Evolutionary conservation across 768 basidiomycete genomes (phyloP).

Genomic region (Mycena leptocephala): DNA sequence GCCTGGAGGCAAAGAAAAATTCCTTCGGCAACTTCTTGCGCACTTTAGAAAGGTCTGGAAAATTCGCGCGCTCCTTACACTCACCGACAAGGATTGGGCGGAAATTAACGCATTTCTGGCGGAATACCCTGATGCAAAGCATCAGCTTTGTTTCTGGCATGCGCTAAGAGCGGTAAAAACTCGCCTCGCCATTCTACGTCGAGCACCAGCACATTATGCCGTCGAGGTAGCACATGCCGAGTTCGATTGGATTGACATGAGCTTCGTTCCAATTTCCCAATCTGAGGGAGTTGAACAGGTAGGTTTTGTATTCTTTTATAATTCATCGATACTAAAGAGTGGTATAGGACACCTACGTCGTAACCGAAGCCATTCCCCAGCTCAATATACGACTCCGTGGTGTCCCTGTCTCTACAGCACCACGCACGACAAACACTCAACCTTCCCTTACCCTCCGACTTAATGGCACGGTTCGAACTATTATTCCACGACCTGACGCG

Average conservation of each 20-base stretch:
- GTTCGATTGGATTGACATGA: constrained; percentile 44
- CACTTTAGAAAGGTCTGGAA: constrained; percentile 41
- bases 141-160: constrained; percentile 54
- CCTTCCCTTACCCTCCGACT: neutral
- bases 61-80: neutral
- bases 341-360: constrained; percentile 29
- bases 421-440: neutral
- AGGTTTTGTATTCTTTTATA: neutral
- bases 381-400: neutral
- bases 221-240: constrained; percentile 40
- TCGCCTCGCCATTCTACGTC: constrained; percentile 43
- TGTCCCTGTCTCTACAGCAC: neutral
- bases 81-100: neutral
- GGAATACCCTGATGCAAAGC: neutral
- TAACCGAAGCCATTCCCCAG: neutral
- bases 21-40: constrained; percentile 42
- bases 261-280: constrained; percentile 45
- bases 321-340: neutral
- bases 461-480: neutral
- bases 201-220: constrained; percentile 47
- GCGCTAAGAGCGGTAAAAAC: constrained; percentile 46
- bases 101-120: neutral
- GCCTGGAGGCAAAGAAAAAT: constrained; percentile 41
- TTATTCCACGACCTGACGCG: neutral
- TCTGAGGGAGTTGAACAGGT: neutral